Percentiles rank a stretch among this genome's conserved stretches.
These are phyloP conservation scores for Podospora anserina DNA, from an alignment of 495 filamentous ascomycete genomes.

Conservation along the genomic window DNA sequence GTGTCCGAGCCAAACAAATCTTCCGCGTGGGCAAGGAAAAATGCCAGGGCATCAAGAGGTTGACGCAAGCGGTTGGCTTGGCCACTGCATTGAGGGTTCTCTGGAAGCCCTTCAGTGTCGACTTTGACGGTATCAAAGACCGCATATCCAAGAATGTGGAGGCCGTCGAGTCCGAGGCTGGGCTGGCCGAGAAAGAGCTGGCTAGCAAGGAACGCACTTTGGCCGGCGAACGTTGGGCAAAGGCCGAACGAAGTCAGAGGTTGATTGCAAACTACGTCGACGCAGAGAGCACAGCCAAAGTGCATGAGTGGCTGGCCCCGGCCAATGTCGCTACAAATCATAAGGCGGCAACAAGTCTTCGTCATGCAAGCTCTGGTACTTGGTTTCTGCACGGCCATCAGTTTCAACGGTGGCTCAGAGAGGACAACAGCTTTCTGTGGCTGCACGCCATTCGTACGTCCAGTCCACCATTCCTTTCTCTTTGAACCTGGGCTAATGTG, in stretches of 20 bases:
- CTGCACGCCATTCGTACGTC: slow-evolving; percentile 29
- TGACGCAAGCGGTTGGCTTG: slow-evolving; percentile 13
- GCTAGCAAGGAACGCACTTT: slow-evolving; percentile 15
- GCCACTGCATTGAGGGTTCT: slow-evolving; percentile 16
- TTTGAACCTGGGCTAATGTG: not conserved
- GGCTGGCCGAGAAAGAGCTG: slow-evolving; percentile 14
- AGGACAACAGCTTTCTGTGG: slow-evolving; percentile 20
- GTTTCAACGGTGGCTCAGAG: slow-evolving; percentile 18
- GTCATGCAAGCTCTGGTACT: slow-evolving; percentile 14
- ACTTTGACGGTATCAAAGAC: slow-evolving; percentile 18
- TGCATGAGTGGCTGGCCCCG: slow-evolving; percentile 12
- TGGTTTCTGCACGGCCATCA: slow-evolving; percentile 21
- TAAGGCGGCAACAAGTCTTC: slow-evolving; percentile 14
- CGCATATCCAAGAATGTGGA: slow-evolving; percentile 15
- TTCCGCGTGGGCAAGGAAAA: slow-evolving; percentile 15
- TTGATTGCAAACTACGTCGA: slow-evolving; percentile 14
- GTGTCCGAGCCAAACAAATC: slow-evolving; percentile 11
- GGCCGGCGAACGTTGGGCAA: slow-evolving; percentile 11
- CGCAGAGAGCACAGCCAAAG: slow-evolving; percentile 10
- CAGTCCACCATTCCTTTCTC: not conserved
- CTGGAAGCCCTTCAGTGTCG: slow-evolving; percentile 19
- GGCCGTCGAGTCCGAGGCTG: slow-evolving; percentile 15
- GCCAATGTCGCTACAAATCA: slow-evolving; percentile 15
- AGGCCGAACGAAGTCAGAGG: slow-evolving; percentile 10
- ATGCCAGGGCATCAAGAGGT: slow-evolving; percentile 15